These are phyloP conservation scores for Besnoitia besnoiti DNA, from an alignment of 169 alveolate species.

Conservation along the genomic window DNA sequence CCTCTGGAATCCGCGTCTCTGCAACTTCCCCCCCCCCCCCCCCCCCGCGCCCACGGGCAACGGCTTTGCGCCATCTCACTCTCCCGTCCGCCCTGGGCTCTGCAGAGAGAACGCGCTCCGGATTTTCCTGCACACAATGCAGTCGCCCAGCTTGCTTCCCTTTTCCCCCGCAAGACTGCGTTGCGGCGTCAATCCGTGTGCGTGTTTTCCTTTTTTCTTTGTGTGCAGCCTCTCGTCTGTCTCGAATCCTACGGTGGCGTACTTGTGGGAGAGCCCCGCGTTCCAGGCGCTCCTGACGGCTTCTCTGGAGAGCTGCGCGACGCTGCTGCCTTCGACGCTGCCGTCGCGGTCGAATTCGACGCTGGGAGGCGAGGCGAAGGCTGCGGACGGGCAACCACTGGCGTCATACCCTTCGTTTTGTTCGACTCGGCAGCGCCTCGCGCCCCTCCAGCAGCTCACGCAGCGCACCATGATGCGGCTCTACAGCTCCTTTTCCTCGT, in stretches of 20 bases:
- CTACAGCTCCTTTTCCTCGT: slow-evolving; percentile 26
- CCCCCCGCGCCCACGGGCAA: too few relatives aligned
- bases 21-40: too few relatives aligned
- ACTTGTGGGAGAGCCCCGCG: slow-evolving; percentile 49
- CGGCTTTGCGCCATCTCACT: too few relatives aligned
- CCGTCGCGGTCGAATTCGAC: background rate
- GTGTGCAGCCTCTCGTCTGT: slow-evolving; percentile 29
- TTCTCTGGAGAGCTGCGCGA: slow-evolving; percentile 35
- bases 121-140: too few relatives aligned
- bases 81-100: too few relatives aligned
- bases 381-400: background rate
- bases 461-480: background rate
- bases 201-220: background rate
- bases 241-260: slow-evolving; percentile 38
- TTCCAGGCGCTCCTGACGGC: slow-evolving; percentile 42
- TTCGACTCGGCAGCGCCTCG: background rate
- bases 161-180: too few relatives aligned
- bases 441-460: slow-evolving; percentile 14
- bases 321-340: slow-evolving; percentile 10
- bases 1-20: too few relatives aligned
- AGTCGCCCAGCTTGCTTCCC: too few relatives aligned
- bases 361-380: background rate
- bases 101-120: too few relatives aligned
- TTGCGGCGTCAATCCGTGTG: too few relatives aligned
- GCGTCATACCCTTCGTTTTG: background rate